phyloP scores from a whole-genome alignment of 345 rosid species.

The Anastatica hierochuntica region DNA sequence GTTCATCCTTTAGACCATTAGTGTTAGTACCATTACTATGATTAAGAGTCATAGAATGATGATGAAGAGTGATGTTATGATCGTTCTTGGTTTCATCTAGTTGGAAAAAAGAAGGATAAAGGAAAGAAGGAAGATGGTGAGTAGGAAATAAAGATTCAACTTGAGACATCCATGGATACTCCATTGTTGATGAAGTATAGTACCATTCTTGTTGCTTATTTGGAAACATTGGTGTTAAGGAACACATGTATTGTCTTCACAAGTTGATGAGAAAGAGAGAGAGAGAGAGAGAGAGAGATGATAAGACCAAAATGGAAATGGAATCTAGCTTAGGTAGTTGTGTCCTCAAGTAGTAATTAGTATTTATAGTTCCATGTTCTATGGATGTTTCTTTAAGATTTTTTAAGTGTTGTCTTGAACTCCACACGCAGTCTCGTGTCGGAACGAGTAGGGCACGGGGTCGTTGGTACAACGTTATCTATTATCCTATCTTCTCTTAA shows the following conservation, averaged over 20 bases:
- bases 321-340: slow-evolving; percentile 12
- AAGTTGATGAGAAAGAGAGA: not conserved
- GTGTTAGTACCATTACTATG: not conserved
- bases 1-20: not conserved
- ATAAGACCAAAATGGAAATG: slow-evolving; percentile 19
- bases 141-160: slow-evolving; percentile 11
- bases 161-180: slow-evolving; percentile 15
- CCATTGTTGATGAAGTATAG: slow-evolving; percentile 19
- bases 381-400: slow-evolving; percentile 9
- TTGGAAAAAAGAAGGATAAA: slow-evolving; percentile 14
- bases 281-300: slow-evolving; percentile 10
- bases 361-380: slow-evolving; percentile 12
- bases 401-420: slow-evolving; percentile 4
- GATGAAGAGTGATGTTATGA: slow-evolving; percentile 7
- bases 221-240: slow-evolving; percentile 19
- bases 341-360: slow-evolving; percentile 1
- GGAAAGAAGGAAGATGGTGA: slow-evolving; percentile 16
- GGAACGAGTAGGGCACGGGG: slow-evolving; percentile 25
- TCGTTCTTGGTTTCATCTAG: slow-evolving; percentile 3
- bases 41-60: not conserved
- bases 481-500: too few relatives aligned
- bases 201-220: slow-evolving; percentile 15
- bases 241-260: slow-evolving; percentile 12
- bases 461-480: slow-evolving; percentile 15
- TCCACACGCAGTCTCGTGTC: slow-evolving; percentile 29